A percentile compares a stretch with the other conserved stretches of the same genome.
phyloP scores from a whole-genome alignment of 495 filamentous ascomycete genomes.

The Penicillium mononematosum region DNA sequence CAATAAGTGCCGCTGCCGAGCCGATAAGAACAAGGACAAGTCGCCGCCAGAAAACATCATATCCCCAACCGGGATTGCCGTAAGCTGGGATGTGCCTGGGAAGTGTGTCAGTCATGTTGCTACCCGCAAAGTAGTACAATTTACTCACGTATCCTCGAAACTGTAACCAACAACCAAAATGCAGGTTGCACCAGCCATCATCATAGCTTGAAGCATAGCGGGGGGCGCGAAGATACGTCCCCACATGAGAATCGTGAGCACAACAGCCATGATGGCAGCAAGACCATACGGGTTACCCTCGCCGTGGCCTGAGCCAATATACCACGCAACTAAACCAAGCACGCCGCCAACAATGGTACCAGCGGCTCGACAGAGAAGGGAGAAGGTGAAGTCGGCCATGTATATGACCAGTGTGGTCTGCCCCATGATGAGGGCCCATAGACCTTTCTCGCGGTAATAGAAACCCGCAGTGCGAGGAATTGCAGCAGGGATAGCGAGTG shows the following conservation, averaged over 20 bases:
- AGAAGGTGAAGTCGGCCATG: slow-evolving; percentile 47
- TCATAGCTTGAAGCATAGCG: slow-evolving; percentile 31
- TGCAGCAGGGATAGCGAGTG: slow-evolving; percentile 37
- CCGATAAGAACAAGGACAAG: slow-evolving; percentile 44
- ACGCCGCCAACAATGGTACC: slow-evolving; percentile 44
- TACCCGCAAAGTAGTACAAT: not conserved
- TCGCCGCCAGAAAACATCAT: slow-evolving; percentile 47
- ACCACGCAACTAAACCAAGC: slow-evolving; percentile 44
- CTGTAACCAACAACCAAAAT: slow-evolving; percentile 43
- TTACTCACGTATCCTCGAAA: slow-evolving; percentile 40
- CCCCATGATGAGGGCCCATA: slow-evolving; percentile 50
- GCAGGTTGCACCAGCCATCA: slow-evolving; percentile 44
- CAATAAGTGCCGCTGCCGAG: slow-evolving; percentile 36
- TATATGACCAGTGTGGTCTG: slow-evolving; percentile 45
- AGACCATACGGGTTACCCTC: slow-evolving; percentile 44
- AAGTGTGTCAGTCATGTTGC: not conserved
- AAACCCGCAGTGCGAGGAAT: slow-evolving; percentile 44
- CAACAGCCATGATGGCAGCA: slow-evolving; percentile 35
- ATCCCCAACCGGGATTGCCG: slow-evolving; percentile 45
- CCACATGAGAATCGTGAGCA: slow-evolving; percentile 40
- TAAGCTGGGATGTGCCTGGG: slow-evolving; percentile 38
- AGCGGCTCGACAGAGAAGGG: slow-evolving; percentile 30
- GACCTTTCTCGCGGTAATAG: slow-evolving; percentile 45
- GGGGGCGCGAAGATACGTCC: slow-evolving; percentile 35
- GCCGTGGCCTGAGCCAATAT: slow-evolving; percentile 46